Evolutionary conservation across 1,284 basidiomycete genomes (phyloP), one percentile per base, ranked within the genome.

Genomic region (Ustilago sp.): DNA sequence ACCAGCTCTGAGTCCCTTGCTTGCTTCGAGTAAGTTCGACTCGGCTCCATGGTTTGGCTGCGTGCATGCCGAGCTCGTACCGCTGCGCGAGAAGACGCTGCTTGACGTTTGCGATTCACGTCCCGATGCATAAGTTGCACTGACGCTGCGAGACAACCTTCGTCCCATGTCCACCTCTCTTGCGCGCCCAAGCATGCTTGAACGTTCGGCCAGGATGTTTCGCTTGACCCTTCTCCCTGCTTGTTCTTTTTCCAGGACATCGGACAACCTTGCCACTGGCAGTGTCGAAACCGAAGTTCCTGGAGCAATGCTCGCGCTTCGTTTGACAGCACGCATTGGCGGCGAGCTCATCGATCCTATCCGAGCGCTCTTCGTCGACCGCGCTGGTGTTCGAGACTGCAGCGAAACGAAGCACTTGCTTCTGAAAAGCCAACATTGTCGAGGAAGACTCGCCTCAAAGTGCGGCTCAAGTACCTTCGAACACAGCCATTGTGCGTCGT

Each of bases 401-500:
- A 71, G 69, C 3, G 81, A 74, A 2, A 82, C 77, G 17, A 82
- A 84, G 71, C 83, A 84, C 51, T 83, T 83, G 59, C 68, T 60
- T 9, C 79, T 66, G 48, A 85, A 68, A n/a, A 72, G 54, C 8
- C 70, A 70, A 56, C 82, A 85, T 61, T 80, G 77, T 19, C 74
- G 54, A 2, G 82, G 80, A 39, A 83, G 56, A 11, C 47, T 48
- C n/a, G 59, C 17, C 17, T 63, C 53, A 45, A 82, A 85, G 9
- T 59, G 63, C 12, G 81, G 74, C 65, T 83, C 83, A 34, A 84
- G 65, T 4, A 85, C 72, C 32, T 65, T 63, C 5, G 73, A 76
- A 55, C 80, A 83, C 2, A 85, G 68, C 80, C 81, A 83, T 62
- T 85, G 83, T 17, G 81, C 74, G 56, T 83, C 83, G 62, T 85